phyloP scores from a whole-genome alignment of 768 basidiomycete species.

The Phlegmacium glaucopus region DNA sequence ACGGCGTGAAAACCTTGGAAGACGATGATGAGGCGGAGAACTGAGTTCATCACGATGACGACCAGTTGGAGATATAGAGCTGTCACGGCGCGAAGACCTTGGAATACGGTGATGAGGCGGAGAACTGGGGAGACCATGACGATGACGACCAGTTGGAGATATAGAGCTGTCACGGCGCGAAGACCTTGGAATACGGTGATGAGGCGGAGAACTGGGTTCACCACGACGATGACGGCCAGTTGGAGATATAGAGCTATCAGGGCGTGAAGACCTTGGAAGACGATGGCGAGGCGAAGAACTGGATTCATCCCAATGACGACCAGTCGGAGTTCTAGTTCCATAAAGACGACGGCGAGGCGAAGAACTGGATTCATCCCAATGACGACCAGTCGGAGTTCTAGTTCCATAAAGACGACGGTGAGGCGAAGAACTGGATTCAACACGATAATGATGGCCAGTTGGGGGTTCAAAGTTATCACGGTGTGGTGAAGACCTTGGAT shows the following conservation, averaged over 20 bases:
- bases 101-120: constrained; percentile 2
- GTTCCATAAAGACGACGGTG: no score
- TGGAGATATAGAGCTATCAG: constrained; percentile 3
- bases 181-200: constrained; percentile 1
- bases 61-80: constrained; percentile 24
- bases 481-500: constrained; percentile 13
- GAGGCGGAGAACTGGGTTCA: constrained; percentile 4
- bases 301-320: constrained; percentile 2
- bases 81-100: constrained; percentile 12
- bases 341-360: constrained; percentile 9
- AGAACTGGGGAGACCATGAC: not conserved
- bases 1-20: not conserved
- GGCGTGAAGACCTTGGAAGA: constrained; percentile 4
- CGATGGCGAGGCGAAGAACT: not conserved
- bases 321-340: constrained; percentile 16
- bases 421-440: constrained; percentile 10
- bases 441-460: not conserved
- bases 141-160: constrained; percentile 22
- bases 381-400: constrained; percentile 15
- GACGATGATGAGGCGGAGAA: constrained; percentile 10
- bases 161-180: constrained; percentile 15
- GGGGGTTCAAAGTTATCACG: constrained; percentile 1
- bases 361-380: constrained; percentile 12
- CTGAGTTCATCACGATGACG: constrained; percentile 6
- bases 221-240: constrained; percentile 5